A percentile compares a stretch with the other conserved stretches of the same genome.
phyloP scores from a whole-genome alignment of 2,329 filamentous ascomycete species.

The Cyphellophora attinorum region DNA sequence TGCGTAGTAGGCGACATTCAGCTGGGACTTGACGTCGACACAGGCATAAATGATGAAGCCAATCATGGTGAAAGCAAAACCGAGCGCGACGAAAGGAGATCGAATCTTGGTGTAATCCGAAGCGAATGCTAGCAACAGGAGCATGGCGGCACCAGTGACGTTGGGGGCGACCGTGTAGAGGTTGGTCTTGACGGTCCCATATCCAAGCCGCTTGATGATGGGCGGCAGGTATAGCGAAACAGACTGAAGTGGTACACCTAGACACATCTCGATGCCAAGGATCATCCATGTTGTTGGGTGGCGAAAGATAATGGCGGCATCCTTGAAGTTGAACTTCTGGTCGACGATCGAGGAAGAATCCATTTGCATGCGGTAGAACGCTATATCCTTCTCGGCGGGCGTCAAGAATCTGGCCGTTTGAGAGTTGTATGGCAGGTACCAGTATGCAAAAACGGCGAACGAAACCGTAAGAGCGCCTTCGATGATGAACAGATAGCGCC shows the following conservation, averaged over 20 bases:
- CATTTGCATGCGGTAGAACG: slow-evolving; percentile 63
- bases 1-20: slow-evolving; percentile 64
- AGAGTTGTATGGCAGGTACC: slow-evolving; percentile 58
- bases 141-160: slow-evolving; percentile 60
- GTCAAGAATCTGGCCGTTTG: slow-evolving; percentile 56
- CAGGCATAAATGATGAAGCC: slow-evolving; percentile 72
- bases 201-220: slow-evolving; percentile 45
- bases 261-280: slow-evolving; percentile 47
- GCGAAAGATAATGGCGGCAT: slow-evolving; percentile 44
- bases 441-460: slow-evolving; percentile 56
- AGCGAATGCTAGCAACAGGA: slow-evolving; percentile 61
- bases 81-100: slow-evolving; percentile 65
- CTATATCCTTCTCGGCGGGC: slow-evolving; percentile 56
- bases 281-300: slow-evolving; percentile 46
- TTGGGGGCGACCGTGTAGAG: slow-evolving; percentile 76
- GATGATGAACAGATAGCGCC: slow-evolving; percentile 47
- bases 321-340: slow-evolving; percentile 43
- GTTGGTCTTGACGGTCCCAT: slow-evolving; percentile 57
- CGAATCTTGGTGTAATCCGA: slow-evolving; percentile 59
- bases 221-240: slow-evolving; percentile 50
- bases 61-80: slow-evolving; percentile 63
- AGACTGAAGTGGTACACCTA: slow-evolving; percentile 49
- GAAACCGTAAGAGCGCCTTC: slow-evolving; percentile 51
- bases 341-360: slow-evolving; percentile 60
- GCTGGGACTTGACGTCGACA: slow-evolving; percentile 50